Evolutionary conservation across 805 yeast genomes (phyloP).

Genomic region (Candida incommunis): DNA sequence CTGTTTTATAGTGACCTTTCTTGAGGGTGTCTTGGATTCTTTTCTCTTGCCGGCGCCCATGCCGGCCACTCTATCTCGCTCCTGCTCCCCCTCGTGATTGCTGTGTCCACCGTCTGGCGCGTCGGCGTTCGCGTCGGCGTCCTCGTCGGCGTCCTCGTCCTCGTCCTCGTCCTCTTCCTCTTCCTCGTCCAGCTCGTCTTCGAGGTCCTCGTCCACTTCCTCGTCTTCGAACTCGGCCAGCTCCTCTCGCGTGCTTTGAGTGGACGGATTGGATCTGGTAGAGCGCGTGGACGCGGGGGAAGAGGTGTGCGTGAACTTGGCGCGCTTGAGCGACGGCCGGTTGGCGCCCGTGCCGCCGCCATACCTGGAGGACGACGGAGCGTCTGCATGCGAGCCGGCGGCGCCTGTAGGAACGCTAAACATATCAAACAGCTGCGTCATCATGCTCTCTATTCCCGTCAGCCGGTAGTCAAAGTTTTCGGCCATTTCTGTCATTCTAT

Average conservation of each 20-base stretch:
- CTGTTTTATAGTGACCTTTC: background rate
- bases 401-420: too few relatives aligned
- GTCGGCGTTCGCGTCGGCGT: background rate
- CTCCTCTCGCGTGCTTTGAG: background rate
- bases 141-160: slow-evolving; percentile 5
- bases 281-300: background rate
- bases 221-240: too few relatives aligned
- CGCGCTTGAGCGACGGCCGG: background rate
- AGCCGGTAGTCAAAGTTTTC: slow-evolving; percentile 8
- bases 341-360: too few relatives aligned
- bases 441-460: slow-evolving; percentile 15
- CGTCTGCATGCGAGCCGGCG: background rate
- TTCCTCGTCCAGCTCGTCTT: slow-evolving; percentile 1
- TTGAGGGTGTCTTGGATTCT: background rate
- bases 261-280: background rate
- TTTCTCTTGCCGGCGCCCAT: too few relatives aligned
- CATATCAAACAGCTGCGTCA: too few relatives aligned
- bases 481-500: slow-evolving; percentile 2
- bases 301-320: background rate
- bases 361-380: background rate
- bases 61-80: slow-evolving; percentile 1
- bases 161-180: slow-evolving; percentile 3
- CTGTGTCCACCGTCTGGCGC: slow-evolving; percentile 4
- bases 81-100: slow-evolving; percentile 5
- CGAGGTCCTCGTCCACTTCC: background rate